Conservation (phyloP, 1,139 yeast genomes). For the Meyerozyma athensensis region DNA sequence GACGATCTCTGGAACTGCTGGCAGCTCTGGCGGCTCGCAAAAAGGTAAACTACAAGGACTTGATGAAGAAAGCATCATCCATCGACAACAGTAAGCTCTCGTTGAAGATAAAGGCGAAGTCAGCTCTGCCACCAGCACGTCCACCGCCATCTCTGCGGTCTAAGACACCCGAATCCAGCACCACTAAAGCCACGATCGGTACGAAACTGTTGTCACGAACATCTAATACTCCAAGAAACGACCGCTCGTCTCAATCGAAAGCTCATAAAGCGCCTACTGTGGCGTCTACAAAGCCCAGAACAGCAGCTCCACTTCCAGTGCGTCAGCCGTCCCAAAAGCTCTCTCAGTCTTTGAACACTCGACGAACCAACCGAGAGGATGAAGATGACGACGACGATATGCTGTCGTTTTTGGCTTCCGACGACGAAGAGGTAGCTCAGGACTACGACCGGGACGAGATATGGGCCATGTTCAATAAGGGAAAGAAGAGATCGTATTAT, state of each 20-base stretch:
- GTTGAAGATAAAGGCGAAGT: conserved; percentile 29
- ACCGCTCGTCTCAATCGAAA: neutral
- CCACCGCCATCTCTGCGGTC: neutral
- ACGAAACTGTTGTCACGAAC: too few relatives aligned
- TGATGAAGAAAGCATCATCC: conserved; percentile 67
- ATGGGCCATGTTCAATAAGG: conserved; percentile 78
- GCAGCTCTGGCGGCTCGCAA: conserved; percentile 21
- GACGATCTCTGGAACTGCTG: neutral
- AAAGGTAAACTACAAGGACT: conserved; percentile 58
- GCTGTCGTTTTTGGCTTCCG: conserved; percentile 53
- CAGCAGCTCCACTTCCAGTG: conserved; percentile 22
- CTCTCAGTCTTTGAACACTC: neutral
- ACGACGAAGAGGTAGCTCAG: conserved; percentile 38
- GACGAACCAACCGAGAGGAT: conserved; percentile 7
- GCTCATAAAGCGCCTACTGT: conserved; percentile 1
- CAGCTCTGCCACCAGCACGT: conserved; percentile 8
- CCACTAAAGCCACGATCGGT: neutral
- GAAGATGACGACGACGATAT: conserved; percentile 32
- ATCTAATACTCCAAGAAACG: conserved; percentile 5
- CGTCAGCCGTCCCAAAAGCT: conserved; percentile 17
- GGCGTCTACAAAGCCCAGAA: neutral
- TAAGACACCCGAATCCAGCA: neutral
- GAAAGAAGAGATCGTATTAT: conserved; percentile 45
- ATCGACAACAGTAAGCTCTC: conserved; percentile 43
- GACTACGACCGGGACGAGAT: conserved; percentile 82